A percentile compares a stretch with the other conserved stretches of the same genome.
Conservation (phyloP, 2,329 filamentous ascomycete genomes). For the Fusarium domesticum region DNA sequence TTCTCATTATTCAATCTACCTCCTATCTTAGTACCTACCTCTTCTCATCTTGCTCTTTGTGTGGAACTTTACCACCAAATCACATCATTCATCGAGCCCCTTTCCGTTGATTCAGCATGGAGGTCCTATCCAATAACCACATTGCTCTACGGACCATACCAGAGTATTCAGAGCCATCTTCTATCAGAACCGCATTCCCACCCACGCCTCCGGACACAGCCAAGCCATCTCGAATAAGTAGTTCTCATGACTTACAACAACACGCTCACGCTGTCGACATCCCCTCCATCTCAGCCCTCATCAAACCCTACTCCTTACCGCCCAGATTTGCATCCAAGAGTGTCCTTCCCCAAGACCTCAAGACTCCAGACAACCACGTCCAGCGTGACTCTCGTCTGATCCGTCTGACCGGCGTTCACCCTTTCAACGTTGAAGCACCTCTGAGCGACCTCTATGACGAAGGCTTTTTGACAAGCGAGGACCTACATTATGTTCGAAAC, state of each 20-base stretch:
- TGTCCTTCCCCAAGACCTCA: slow-evolving; percentile 71
- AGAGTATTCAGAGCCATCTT: slow-evolving; percentile 10
- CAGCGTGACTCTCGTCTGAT: slow-evolving; percentile 78
- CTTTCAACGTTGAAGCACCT: slow-evolving; percentile 87
- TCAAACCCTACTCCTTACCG: slow-evolving; percentile 59
- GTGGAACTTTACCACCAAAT: too few relatives aligned
- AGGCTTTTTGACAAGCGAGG: slow-evolving; percentile 82
- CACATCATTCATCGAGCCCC: too few relatives aligned
- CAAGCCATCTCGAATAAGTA: slow-evolving; percentile 37
- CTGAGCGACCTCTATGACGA: slow-evolving; percentile 72
- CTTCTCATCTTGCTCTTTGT: not conserved
- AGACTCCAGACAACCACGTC: slow-evolving; percentile 81
- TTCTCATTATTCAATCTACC: not conserved
- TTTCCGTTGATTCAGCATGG: slow-evolving; percentile 12
- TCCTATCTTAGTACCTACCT: not conserved
- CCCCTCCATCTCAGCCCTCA: slow-evolving; percentile 3
- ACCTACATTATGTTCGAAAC: slow-evolving; percentile 89
- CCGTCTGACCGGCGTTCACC: slow-evolving; percentile 81
- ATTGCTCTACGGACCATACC: slow-evolving; percentile 7
- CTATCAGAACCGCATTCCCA: slow-evolving; percentile 28
- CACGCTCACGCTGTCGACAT: slow-evolving; percentile 17
- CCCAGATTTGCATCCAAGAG: slow-evolving; percentile 59
- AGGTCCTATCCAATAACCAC: slow-evolving; percentile 14
- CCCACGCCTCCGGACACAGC: slow-evolving; percentile 42
- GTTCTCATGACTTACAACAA: slow-evolving; percentile 26